A percentile compares a stretch with the other conserved stretches of the same genome.
phyloP scores from a whole-genome alignment of 2,329 filamentous ascomycete species.

The Neoascochyta sp. region DNA sequence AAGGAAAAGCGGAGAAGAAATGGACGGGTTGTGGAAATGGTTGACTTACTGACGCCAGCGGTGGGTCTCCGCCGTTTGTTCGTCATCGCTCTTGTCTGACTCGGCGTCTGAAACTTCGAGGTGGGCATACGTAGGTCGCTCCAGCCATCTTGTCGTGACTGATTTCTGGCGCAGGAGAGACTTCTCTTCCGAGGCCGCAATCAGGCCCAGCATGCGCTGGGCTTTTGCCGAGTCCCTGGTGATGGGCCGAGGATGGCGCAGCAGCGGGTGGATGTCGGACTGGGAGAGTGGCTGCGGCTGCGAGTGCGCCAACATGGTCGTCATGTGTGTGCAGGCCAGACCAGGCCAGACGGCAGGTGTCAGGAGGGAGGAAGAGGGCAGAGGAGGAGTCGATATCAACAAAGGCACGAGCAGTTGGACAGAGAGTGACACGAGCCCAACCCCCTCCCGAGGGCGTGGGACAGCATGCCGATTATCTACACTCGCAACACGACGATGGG shows the following conservation, averaged over 20 bases:
- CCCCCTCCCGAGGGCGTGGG: slow-evolving; percentile 19
- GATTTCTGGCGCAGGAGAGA: slow-evolving; percentile 21
- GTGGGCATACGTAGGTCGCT: slow-evolving; percentile 23
- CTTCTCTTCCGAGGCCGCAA: slow-evolving; percentile 22
- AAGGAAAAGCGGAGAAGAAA: slow-evolving; percentile 11
- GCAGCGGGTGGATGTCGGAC: slow-evolving; percentile 20
- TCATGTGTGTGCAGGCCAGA: too few relatives aligned
- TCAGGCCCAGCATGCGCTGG: slow-evolving; percentile 23
- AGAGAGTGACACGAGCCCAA: slow-evolving; percentile 13
- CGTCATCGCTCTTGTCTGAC: slow-evolving; percentile 9
- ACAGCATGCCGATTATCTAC: slow-evolving; percentile 21
- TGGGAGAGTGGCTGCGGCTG: too few relatives aligned
- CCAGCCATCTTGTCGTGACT: slow-evolving; percentile 26
- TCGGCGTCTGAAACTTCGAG: slow-evolving; percentile 15
- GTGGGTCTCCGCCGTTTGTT: slow-evolving; percentile 10
- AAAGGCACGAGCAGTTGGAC: slow-evolving; percentile 13
- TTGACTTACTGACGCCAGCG: slow-evolving; percentile 8
- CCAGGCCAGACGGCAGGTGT: too few relatives aligned
- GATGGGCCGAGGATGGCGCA: slow-evolving; percentile 24
- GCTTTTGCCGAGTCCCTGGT: slow-evolving; percentile 26
- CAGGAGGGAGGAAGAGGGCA: slow-evolving; percentile 6
- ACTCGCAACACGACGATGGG: slow-evolving; percentile 16
- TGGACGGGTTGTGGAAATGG: slow-evolving; percentile 4
- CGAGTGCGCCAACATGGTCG: slow-evolving; percentile 20
- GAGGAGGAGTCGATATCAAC: slow-evolving; percentile 4